Conservation (phyloP, 1,139 yeast species). For the Ogataea hybrid region DNA sequence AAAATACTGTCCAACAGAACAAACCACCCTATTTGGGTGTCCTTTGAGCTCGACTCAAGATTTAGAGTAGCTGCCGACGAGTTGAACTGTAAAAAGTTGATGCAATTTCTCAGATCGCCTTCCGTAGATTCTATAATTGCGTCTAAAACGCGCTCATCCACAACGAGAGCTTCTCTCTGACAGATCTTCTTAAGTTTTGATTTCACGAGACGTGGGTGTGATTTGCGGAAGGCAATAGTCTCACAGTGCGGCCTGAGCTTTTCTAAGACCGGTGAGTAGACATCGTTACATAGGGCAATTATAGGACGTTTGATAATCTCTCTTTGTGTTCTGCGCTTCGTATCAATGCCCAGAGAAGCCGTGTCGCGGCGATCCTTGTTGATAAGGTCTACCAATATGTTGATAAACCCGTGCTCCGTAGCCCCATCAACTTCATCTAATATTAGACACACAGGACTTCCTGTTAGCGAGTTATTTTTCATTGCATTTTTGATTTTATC, state of each 20-base stretch:
- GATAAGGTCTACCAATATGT: slow-evolving; percentile 59
- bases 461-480: slow-evolving; percentile 60
- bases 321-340: slow-evolving; percentile 28
- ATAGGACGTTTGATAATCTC: slow-evolving; percentile 73
- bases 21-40: slow-evolving; percentile 60
- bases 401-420: slow-evolving; percentile 79
- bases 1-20: slow-evolving; percentile 53
- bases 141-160: slow-evolving; percentile 39
- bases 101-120: slow-evolving; percentile 83
- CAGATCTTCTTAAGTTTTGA: slow-evolving; percentile 52
- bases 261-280: slow-evolving; percentile 71
- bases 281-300: slow-evolving; percentile 88
- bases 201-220: slow-evolving; percentile 49
- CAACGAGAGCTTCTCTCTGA: slow-evolving; percentile 38
- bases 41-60: slow-evolving; percentile 40
- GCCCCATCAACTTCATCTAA: slow-evolving; percentile 94
- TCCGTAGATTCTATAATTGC: slow-evolving; percentile 71
- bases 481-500: slow-evolving; percentile 71
- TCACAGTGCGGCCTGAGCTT: slow-evolving; percentile 73
- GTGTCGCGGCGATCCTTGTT: slow-evolving; percentile 57
- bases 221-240: slow-evolving; percentile 61
- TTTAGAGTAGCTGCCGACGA: slow-evolving; percentile 15
- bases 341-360: slow-evolving; percentile 18
- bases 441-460: slow-evolving; percentile 74
- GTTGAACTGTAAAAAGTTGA: slow-evolving; percentile 79